Percentiles rank a stretch among this genome's conserved stretches.
Conservation (phyloP, 345 rosid species). For the Murraya paniculata region DNA sequence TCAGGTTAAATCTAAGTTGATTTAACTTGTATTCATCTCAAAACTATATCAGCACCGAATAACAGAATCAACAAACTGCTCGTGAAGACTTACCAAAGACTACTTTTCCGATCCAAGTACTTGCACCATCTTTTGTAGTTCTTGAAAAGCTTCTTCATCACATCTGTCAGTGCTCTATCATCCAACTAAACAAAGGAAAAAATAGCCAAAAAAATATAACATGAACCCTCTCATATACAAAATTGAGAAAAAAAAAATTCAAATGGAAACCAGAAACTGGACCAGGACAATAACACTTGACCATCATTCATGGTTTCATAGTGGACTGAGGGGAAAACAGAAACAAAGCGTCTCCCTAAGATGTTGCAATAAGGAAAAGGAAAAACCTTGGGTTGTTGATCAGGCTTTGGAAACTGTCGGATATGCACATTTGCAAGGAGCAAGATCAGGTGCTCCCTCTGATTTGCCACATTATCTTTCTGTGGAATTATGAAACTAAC, state of each 20-base stretch:
- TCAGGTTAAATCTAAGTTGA: not conserved
- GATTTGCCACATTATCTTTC: conserved; percentile 98
- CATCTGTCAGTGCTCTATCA: conserved; percentile 90
- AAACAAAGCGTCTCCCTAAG: not conserved
- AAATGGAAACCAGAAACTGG: not conserved
- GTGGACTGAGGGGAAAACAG: not conserved
- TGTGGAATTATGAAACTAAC: conserved; percentile 32
- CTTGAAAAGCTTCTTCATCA: conserved; percentile 99
- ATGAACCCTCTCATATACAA: not conserved
- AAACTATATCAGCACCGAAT: not conserved
- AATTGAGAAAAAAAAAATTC: not conserved
- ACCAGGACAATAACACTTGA: not conserved
- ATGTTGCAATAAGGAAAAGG: not conserved
- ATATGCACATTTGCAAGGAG: conserved; percentile 97
- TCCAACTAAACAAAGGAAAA: conserved; percentile 61
- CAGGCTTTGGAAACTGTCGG: conserved; percentile 93
- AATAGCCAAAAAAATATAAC: not conserved
- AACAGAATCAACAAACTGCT: conserved; percentile 2
- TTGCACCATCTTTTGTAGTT: conserved; percentile 99
- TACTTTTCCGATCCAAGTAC: conserved; percentile 91
- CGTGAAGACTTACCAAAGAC: conserved; percentile 78
- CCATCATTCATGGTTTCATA: not conserved
- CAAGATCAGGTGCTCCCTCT: conserved; percentile 95
- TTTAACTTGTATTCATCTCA: not conserved
- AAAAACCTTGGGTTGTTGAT: conserved; percentile 96